Conservation (phyloP, 2,329 filamentous ascomycete genomes). For the Colletotrichum sp. region DNA sequence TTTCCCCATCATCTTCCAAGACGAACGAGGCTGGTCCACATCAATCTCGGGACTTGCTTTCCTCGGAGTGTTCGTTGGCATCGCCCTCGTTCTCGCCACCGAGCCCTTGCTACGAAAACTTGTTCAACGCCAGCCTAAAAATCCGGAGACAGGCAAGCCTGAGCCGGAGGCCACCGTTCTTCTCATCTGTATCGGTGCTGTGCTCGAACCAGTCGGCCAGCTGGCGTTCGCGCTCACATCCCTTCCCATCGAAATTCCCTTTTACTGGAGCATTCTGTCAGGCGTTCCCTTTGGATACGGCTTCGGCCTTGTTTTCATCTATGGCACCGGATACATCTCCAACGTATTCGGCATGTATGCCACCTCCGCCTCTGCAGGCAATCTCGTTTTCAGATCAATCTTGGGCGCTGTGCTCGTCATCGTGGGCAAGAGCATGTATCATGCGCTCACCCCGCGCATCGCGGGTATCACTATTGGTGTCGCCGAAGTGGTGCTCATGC, state of each 20-base stretch:
- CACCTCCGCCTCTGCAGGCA: conserved; percentile 67
- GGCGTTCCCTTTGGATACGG: conserved; percentile 69
- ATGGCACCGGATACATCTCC: conserved; percentile 67
- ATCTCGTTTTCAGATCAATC: conserved; percentile 63
- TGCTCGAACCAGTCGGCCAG: conserved; percentile 63
- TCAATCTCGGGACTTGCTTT: conserved; percentile 57
- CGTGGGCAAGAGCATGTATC: conserved; percentile 64
- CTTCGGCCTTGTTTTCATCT: conserved; percentile 70
- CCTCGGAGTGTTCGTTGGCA: conserved; percentile 22
- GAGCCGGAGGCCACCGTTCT: conserved; percentile 69
- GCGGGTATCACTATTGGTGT: conserved; percentile 48
- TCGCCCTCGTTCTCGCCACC: conserved; percentile 37
- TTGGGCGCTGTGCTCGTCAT: conserved; percentile 66
- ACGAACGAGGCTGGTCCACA: conserved; percentile 61
- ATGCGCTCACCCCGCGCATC: conserved; percentile 63
- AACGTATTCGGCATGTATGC: conserved; percentile 70
- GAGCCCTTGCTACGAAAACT: conserved; percentile 48
- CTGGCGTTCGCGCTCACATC: conserved; percentile 72
- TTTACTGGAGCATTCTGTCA: conserved; percentile 65
- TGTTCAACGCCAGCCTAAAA: conserved; percentile 63
- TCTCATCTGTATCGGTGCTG: conserved; percentile 65
- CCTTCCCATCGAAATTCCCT: conserved; percentile 62
- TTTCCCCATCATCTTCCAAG: conserved; percentile 66
- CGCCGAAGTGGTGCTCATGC: conserved; percentile 56
- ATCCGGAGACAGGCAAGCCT: conserved; percentile 63